These are phyloP conservation scores for Phytopythium kandeliae DNA, from an alignment of 352 stramenopile species.

Conservation along the genomic window DNA sequence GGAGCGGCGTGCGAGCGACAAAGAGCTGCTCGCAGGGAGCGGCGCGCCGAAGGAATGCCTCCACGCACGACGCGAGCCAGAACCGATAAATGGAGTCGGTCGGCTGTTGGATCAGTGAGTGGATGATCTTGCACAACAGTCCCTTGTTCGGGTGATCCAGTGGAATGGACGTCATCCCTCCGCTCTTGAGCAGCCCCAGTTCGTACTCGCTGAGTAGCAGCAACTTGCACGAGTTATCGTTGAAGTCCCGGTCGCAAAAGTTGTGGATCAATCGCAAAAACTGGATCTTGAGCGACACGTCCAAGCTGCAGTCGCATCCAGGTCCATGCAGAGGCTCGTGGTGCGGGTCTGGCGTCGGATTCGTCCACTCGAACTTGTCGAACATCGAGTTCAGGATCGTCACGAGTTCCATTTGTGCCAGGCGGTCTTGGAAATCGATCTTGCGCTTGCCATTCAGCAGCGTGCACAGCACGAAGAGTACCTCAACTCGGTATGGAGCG, in stretches of 20 bases:
- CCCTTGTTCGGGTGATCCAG: constrained; percentile 70
- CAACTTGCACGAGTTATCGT: constrained; percentile 77
- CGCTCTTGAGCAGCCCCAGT: constrained; percentile 40
- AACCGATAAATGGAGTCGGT: constrained; percentile 94
- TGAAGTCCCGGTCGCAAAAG: constrained; percentile 94
- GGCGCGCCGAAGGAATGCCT: constrained; percentile 91
- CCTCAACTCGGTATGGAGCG: constrained; percentile 92
- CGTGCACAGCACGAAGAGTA: constrained; percentile 96
- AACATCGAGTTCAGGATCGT: constrained; percentile 93
- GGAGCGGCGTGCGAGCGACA: constrained; percentile 81
- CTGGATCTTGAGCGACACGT: constrained; percentile 94
- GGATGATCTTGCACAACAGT: constrained; percentile 89
- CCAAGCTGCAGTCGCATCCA: constrained; percentile 93
- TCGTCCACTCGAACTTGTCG: constrained; percentile 89
- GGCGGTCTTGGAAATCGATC: constrained; percentile 85
- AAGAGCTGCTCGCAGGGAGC: constrained; percentile 88
- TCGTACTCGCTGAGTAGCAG: constrained; percentile 72
- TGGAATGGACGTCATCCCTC: constrained; percentile 43
- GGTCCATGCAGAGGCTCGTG: constrained; percentile 68
- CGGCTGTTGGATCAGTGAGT: constrained; percentile 86
- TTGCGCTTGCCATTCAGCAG: constrained; percentile 94
- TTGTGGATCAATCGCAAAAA: constrained; percentile 96
- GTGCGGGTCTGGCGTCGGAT: constrained; percentile 28
- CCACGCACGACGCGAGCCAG: constrained; percentile 95
- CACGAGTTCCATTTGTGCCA: constrained; percentile 88